Percentiles rank a stretch among this genome's conserved stretches.
Evolutionary conservation across 441 rosid species (phyloP).

Genomic region (Erodium chrysanthum): DNA sequence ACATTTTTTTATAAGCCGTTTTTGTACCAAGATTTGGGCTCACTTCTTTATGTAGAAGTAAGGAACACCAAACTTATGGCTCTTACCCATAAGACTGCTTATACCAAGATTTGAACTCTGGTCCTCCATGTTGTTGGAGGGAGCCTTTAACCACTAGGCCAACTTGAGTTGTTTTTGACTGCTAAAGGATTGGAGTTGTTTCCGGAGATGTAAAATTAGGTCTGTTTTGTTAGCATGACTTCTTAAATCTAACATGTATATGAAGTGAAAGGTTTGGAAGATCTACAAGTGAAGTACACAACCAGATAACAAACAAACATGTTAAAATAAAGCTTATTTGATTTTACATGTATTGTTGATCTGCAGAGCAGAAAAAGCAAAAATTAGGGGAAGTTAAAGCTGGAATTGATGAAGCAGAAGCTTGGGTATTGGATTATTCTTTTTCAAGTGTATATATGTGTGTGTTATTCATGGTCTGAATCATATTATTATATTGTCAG

Average conservation of each 20-base stretch:
- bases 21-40: too few species aligned
- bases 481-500: conserved; percentile 27
- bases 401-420: conserved; percentile 72
- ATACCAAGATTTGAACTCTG: too few species aligned
- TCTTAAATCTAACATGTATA: not conserved
- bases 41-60: too few species aligned
- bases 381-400: conserved; percentile 56
- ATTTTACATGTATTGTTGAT: conserved; percentile 3
- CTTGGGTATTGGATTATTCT: conserved; percentile 38
- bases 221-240: not conserved
- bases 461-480: not conserved
- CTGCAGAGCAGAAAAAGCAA: conserved; percentile 84
- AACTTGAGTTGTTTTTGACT: too few species aligned
- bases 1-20: too few species aligned
- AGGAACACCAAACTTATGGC: too few species aligned
- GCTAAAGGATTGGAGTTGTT: not conserved
- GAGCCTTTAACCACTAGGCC: too few species aligned
- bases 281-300: not conserved
- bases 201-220: not conserved
- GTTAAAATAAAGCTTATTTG: not conserved
- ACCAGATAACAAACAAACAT: not conserved
- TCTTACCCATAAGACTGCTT: too few species aligned
- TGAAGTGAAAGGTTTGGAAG: not conserved
- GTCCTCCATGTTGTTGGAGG: too few species aligned
- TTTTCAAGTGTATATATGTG: not conserved